Percentiles rank a stretch among this genome's conserved stretches.
phyloP scores from a whole-genome alignment of 2,329 filamentous ascomycete species.

The Botrytis sinoallii region DNA sequence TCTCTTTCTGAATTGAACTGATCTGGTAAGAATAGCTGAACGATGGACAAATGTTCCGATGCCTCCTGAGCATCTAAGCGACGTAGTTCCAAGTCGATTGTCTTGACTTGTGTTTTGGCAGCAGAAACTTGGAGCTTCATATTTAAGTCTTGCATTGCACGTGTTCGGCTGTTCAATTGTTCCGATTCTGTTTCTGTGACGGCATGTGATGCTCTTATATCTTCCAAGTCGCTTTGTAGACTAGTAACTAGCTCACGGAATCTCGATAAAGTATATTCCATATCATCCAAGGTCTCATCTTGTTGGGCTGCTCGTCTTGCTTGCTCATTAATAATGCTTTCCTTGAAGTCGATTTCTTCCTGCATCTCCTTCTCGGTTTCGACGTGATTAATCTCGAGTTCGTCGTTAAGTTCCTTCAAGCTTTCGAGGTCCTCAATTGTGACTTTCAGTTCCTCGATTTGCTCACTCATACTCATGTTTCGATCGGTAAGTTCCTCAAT shows the following conservation, averaged over 20 bases:
- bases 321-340: conserved; percentile 80
- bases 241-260: conserved; percentile 87
- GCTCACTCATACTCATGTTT: conserved; percentile 78
- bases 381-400: conserved; percentile 88
- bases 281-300: conserved; percentile 76
- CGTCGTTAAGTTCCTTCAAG: conserved; percentile 88
- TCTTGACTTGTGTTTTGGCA: conserved; percentile 88
- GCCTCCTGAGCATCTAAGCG: conserved; percentile 87
- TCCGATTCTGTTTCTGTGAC: conserved; percentile 91
- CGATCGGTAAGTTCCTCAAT: conserved; percentile 88
- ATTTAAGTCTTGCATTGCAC: conserved; percentile 96
- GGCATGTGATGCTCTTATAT: conserved; percentile 87
- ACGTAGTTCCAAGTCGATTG: conserved; percentile 85
- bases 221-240: conserved; percentile 81
- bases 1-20: conserved; percentile 76
- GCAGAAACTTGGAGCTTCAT: conserved; percentile 89
- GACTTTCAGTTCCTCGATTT: conserved; percentile 77
- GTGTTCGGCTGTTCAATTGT: conserved; percentile 81
- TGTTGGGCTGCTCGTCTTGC: conserved; percentile 69
- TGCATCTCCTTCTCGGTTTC: conserved; percentile 94
- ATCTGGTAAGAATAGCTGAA: conserved; percentile 85
- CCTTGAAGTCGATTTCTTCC: conserved; percentile 86
- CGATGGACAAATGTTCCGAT: conserved; percentile 80
- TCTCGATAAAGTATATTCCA: conserved; percentile 83
- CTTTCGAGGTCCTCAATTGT: conserved; percentile 85